Conservation (phyloP, 1,284 basidiomycete genomes). For the Apiotrichum siamense region DNA sequence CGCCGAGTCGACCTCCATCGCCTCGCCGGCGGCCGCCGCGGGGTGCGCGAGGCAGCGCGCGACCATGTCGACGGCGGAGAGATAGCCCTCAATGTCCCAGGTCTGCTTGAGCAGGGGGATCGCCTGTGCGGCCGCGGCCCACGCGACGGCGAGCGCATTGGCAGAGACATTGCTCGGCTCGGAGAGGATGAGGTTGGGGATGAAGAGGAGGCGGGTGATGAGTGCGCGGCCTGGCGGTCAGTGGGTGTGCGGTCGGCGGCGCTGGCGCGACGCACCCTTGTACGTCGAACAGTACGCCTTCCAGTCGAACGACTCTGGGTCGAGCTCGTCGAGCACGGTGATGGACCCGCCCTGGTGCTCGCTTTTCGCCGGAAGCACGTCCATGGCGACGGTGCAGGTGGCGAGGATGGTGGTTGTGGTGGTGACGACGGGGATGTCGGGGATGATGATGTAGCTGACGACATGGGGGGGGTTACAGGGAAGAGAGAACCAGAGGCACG, state of each 20-base stretch:
- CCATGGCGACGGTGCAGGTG: not conserved
- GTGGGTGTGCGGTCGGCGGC: not conserved
- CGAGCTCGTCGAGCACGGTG: constrained; percentile 6
- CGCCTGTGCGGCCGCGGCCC: constrained; percentile 23
- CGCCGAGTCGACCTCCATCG: constrained; percentile 17
- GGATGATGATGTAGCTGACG: too few relatives aligned
- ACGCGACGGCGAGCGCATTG: constrained; percentile 20
- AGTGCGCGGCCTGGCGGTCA: constrained; percentile 42
- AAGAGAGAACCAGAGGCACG: too few relatives aligned
- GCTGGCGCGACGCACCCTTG: constrained; percentile 22
- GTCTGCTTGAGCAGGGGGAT: constrained; percentile 31
- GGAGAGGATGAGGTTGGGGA: constrained; percentile 19
- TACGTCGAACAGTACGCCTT: constrained; percentile 31
- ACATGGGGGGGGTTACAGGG: too few relatives aligned
- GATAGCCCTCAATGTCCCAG: constrained; percentile 23
- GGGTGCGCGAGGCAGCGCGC: constrained; percentile 2
- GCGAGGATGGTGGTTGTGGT: too few relatives aligned
- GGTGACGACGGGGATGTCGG: too few relatives aligned
- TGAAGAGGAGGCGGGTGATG: constrained; percentile 33
- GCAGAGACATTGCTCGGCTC: constrained; percentile 8
- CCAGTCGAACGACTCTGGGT: constrained; percentile 23
- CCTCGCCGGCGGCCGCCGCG: not conserved
- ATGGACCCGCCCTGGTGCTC: not conserved
- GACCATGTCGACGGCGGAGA: constrained; percentile 9
- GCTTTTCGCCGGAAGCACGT: not conserved